Evolutionary conservation across 805 yeast genomes (phyloP).

Genomic region (Peterozyma xylosa): DNA sequence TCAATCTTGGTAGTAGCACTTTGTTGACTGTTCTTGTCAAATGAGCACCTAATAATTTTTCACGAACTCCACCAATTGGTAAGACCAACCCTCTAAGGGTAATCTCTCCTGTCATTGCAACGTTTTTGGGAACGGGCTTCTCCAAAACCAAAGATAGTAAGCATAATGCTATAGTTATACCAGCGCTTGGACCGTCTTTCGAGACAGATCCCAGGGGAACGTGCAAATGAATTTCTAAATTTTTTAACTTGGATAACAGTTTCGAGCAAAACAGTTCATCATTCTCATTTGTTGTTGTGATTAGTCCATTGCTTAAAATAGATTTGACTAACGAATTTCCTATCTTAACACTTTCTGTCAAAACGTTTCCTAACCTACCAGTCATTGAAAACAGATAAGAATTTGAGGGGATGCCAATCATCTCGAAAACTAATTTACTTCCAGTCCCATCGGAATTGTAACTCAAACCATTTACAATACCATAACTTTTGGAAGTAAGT

Average conservation of each 20-base stretch:
- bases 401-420: constrained; percentile 53
- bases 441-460: constrained; percentile 87
- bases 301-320: constrained; percentile 25
- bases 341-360: constrained; percentile 75
- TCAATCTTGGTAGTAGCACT: constrained; percentile 65
- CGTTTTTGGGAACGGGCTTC: constrained; percentile 33
- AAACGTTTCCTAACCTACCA: constrained; percentile 76
- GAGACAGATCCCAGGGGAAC: constrained; percentile 41
- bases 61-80: constrained; percentile 79
- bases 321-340: constrained; percentile 68
- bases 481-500: constrained; percentile 43
- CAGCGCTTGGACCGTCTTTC: constrained; percentile 43
- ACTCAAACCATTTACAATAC: constrained; percentile 83
- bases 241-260: constrained; percentile 36
- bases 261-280: constrained; percentile 9
- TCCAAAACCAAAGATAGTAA: constrained; percentile 34
- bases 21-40: constrained; percentile 48
- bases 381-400: constrained; percentile 51
- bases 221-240: constrained; percentile 47
- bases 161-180: constrained; percentile 41
- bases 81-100: constrained; percentile 71
- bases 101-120: constrained; percentile 87
- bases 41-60: constrained; percentile 74
- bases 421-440: constrained; percentile 70
- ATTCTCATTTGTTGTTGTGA: constrained; percentile 13